Base-by-base conservation (phyloP, 768 basidiomycete species). In the Boletellus ananas region DNA sequence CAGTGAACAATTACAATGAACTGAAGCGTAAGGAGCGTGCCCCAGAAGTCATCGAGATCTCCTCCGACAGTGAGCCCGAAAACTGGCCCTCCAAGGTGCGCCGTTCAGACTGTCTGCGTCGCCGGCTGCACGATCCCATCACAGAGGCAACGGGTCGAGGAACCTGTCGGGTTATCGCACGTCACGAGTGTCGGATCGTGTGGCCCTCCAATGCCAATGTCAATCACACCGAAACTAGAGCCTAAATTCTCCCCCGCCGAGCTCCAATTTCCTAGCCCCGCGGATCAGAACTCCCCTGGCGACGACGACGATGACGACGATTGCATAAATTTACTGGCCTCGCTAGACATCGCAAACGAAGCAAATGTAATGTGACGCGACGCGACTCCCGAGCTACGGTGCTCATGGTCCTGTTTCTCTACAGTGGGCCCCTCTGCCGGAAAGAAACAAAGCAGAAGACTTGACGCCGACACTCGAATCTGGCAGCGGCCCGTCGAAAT, bases 371-470 rank as follows among this genome's bases (percentile, higher is more conserved):
- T 23, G 50, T 34, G 16, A 17, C 39, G 6, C 36, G 12, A 18
- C 25, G 4, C 34, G 9, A 4, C 18, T 18, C 21, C 45, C 8
- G 11, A 31, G 13, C 45, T 10, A 23, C 17, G 18, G 6, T 18
- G 7, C 50, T 62, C 50, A 61, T 23, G 1, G n/a, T 4, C 16
- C 13, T 43, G 14, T 43, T 38, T 46, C 33, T 17, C 37, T 42
- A 4, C 45, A 68, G 66, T 68, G 66, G 66, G 44, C 51, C 17
- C 56, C 62, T 20, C 29, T 56, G 14, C 63, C 68, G 0, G 52
- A 52, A 33, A 51, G 59, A 33, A 68, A 67, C 27, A 67, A 58
- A 46, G 68, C 66, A n/a, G 68, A 70, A 52, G 62, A 68, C 34
- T 48, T 66, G 50, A 64, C 63, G 0, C 59, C 61, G 6, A 44